phyloP scores from a whole-genome alignment of 2,329 filamentous ascomycete species.

The Fusarium lateritium region DNA sequence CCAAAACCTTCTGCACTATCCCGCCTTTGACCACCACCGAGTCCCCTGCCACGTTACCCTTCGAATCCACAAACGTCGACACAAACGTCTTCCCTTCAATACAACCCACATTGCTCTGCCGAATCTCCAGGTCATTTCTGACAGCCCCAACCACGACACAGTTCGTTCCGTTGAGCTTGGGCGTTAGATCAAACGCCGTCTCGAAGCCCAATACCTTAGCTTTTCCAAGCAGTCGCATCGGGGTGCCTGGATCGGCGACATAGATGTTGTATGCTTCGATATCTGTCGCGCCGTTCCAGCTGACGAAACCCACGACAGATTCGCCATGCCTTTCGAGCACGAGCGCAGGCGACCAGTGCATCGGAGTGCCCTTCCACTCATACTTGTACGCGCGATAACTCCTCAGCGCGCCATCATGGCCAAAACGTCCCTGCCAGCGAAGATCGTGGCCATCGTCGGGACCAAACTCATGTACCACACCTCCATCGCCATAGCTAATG shows the following conservation, averaged over 20 bases:
- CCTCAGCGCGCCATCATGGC: constrained; percentile 33
- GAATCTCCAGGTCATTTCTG: constrained; percentile 35
- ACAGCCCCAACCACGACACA: constrained; percentile 45
- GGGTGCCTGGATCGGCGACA: background rate
- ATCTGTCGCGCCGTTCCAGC: constrained; percentile 50
- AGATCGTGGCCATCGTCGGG: constrained; percentile 41
- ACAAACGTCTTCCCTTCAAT: constrained; percentile 31
- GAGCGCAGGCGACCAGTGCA: constrained; percentile 32
- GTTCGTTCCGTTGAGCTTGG: constrained; percentile 23
- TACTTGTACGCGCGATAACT: constrained; percentile 48
- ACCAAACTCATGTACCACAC: constrained; percentile 47
- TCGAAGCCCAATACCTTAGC: constrained; percentile 37
- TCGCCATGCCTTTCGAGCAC: constrained; percentile 28
- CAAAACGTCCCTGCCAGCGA: constrained; percentile 47
- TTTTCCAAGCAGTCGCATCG: constrained; percentile 11
- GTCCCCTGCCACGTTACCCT: constrained; percentile 7
- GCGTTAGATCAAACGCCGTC: constrained; percentile 43
- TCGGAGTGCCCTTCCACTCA: constrained; percentile 44
- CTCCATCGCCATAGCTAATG: constrained; percentile 43
- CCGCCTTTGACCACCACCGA: background rate
- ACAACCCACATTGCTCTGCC: constrained; percentile 43
- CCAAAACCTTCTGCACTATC: constrained; percentile 29
- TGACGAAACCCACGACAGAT: constrained; percentile 32
- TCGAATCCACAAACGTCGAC: constrained; percentile 23
- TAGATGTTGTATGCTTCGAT: constrained; percentile 47